phyloP scores from a whole-genome alignment of 768 basidiomycete genomes.

The Tylopilus felleus region DNA sequence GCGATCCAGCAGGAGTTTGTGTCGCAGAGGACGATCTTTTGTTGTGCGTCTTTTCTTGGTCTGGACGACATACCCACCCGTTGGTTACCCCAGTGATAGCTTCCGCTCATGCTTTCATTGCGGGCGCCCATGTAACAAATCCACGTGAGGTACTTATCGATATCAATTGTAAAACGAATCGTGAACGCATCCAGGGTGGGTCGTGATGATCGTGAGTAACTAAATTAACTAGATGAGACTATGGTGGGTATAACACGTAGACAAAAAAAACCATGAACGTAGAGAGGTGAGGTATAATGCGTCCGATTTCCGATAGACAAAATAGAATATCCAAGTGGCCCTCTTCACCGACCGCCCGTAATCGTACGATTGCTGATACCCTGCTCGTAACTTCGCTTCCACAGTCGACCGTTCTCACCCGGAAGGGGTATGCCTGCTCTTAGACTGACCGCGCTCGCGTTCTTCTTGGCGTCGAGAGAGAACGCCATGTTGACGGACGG shows the following conservation, averaged over 20 bases:
- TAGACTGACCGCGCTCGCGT: constrained; percentile 42
- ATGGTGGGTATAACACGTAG: constrained; percentile 4
- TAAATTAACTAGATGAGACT: neutral
- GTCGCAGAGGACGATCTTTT: neutral
- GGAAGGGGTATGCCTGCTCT: constrained; percentile 30
- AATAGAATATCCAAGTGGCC: neutral
- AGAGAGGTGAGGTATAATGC: constrained; percentile 1
- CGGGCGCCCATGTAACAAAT: neutral
- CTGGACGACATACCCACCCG: neutral
- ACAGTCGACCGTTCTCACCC: constrained; percentile 47
- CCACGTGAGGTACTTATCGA: neutral
- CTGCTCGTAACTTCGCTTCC: constrained; percentile 34
- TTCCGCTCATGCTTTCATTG: neutral
- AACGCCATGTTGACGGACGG: constrained; percentile 62
- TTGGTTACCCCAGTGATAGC: constrained; percentile 1
- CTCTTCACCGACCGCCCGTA: constrained; percentile 40
- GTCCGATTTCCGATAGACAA: neutral
- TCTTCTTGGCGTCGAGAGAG: constrained; percentile 55
- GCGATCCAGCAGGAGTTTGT: neutral
- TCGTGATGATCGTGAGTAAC: constrained; percentile 7
- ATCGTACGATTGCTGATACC: constrained; percentile 49
- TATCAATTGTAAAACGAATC: neutral
- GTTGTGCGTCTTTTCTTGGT: neutral
- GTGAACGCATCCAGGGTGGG: neutral
- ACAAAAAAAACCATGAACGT: neutral